Evolutionary conservation across 176 grass and related monocot genomes (phyloP), one percentile per base, ranked within the genome.

Genomic region (Secale cereale): DNA sequence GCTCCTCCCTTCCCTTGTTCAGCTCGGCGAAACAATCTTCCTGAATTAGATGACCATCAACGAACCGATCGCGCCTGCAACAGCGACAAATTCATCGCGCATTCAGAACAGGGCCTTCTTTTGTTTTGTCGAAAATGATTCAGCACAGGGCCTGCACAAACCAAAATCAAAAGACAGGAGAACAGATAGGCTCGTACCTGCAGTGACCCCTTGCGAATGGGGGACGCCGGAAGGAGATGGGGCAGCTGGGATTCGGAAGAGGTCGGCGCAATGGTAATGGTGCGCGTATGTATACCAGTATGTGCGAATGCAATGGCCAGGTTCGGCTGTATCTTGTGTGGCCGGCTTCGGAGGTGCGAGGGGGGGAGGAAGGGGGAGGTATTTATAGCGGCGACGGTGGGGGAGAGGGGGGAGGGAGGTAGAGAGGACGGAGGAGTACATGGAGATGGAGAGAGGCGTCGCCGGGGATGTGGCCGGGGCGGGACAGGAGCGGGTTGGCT

Each of bases 391-490:
- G 84, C 74, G 33, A 74, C 57, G 65, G 56, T 36, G 15, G 40
- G 50, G 10, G 56, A 0, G 8, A 6, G 61, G 2, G 8, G 10
- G 61, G 2, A 23, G 17, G 7, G 40, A 46, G 43, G 43, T 12
- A 7, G 10, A 29, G 2, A 6, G 19, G 63, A 4, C 25, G 26
- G 19, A 43, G 20, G 45, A 68, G 63, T 50, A 40, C 36, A n/a
- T 22, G 88, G 61, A 81, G 23, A 14, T 57, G 70, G 13, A 23
- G 69, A 40, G 19, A 20, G 77, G 37, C 13, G 17, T 73, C 79
- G 79, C 88, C 83, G 88, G 79, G 88, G 74, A 13, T 90, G 83
- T 86, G 79, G 83, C 56, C 65, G 65, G 46, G 79, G 56, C 81
- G 23, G 52, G 65, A 39, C 48, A 19, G 22, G 68, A 54, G 27